Evolutionary conservation across 768 basidiomycete genomes (phyloP), one percentile per base, ranked within the genome.

Genomic region (Boletellus sp.): DNA sequence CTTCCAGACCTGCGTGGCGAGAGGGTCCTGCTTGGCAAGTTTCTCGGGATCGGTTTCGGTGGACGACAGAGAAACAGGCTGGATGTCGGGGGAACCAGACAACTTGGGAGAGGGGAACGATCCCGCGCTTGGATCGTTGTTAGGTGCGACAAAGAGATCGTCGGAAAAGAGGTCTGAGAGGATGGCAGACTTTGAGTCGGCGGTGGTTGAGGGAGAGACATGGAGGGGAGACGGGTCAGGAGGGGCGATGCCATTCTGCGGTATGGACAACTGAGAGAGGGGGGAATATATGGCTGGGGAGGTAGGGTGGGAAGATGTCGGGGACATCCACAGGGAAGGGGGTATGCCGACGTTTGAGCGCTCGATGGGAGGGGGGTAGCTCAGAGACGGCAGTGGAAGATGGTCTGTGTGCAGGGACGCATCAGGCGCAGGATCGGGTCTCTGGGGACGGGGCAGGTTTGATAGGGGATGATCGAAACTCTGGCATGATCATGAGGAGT

Each of bases 1-100:
- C 73, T 86, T 92, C 95, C 95, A 98, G 26, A 98, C 89, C 71
- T 97, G 93, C 1, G 94, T 88, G 1, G 93, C 93, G 19, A 96
- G 76, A 7, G 94, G 94, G 65, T 96, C 94, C 45, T 93, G 87
- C 63, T 78, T 84, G 9, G 87, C 85, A 22, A 90, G 70, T 56
- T 74, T 73, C 61, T 81, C 85, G 9, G 84, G 81, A 62, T 87
- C 82, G 6, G 57, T 72, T 32, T 80, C 81, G 13, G 64, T 64
- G 9, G 56, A 54, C 6, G 73, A 71, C 23, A 79, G 55, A 43
- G 72, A 61, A 1, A 63, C 52, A n/a, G 74, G 65, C 48, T 78
- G 75, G 24, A 88, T 66, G 58, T 83, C 83, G 4, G 87, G 87
- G 13, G 85, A 87, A 22, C 87, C 85, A 3, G 85, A 80, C 24